Conservation (phyloP, 495 filamentous ascomycete genomes). For the Penicillium argentinense region DNA sequence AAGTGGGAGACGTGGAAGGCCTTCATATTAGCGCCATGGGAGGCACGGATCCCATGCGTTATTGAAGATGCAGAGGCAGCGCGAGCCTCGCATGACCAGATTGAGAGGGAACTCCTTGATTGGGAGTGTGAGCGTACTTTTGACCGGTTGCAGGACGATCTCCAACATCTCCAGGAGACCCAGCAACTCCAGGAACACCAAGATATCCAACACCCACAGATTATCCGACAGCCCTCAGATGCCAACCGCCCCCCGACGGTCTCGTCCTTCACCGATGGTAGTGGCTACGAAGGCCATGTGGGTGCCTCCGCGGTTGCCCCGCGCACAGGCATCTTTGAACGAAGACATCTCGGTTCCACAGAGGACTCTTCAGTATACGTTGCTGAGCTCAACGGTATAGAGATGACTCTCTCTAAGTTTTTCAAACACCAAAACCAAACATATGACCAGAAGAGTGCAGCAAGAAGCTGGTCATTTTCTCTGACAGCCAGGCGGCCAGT, state of each 20-base stretch:
- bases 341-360: background rate
- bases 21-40: conserved; percentile 17
- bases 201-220: too few relatives aligned
- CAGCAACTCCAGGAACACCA: too few relatives aligned
- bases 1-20: conserved; percentile 18
- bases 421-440: too few relatives aligned
- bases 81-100: background rate
- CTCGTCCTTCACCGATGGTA: conserved; percentile 18
- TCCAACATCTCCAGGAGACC: too few relatives aligned
- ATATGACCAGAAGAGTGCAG: conserved; percentile 1
- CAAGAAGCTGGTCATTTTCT: conserved; percentile 2
- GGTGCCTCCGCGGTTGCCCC: conserved; percentile 4
- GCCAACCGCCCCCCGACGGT: too few relatives aligned
- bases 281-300: conserved; percentile 10
- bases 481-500: conserved; percentile 5
- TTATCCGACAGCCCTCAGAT: too few relatives aligned
- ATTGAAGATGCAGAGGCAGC: background rate
- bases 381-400: background rate
- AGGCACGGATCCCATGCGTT: background rate
- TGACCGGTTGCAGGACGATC: too few relatives aligned
- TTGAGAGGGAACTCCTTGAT: background rate
- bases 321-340: background rate
- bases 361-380: background rate
- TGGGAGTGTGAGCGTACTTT: background rate
- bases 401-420: background rate